Base-by-base conservation (phyloP, 169 alveolate genomes). In the Perkinsus marinus region DNA sequence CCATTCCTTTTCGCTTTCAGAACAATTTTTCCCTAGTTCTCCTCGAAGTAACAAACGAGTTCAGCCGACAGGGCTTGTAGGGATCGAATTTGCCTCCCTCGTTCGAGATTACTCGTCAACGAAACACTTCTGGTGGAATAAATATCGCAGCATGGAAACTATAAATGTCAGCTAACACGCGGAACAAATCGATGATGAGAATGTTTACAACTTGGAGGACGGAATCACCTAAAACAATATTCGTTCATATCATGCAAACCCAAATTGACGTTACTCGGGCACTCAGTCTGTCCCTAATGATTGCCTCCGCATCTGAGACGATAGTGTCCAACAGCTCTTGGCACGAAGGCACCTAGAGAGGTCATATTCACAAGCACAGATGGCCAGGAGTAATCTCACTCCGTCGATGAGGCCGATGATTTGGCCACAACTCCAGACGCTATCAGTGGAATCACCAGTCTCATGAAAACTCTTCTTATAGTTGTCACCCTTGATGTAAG, bases 361-460 rank as follows among this genome's bases (percentile, higher is more conserved):
- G 46, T 57, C 26, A n/a, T n/a, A n/a, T n/a, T n/a, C n/a, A n/a
- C n/a, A n/a, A n/a, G n/a, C n/a, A n/a, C n/a, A n/a, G n/a, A n/a
- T n/a, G n/a, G n/a, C n/a, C n/a, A n/a, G n/a, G n/a, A n/a, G n/a
- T n/a, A n/a, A n/a, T n/a, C n/a, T n/a, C n/a, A n/a, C n/a, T n/a
- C n/a, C 91, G 17, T 89, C 91, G 68, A 89, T 89, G 68, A 89
- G 91, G 68, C 91, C 91, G 46, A 89, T 89, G 91, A 39, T 89
- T 39, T 89, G 91, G 0, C 91, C 91, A 39, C 91, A 89, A 37
- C 91, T 89, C 91, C 91, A 89, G 17, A 89, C 91, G 34, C 91
- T 89, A 41, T 89, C 91, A 17, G 39, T 41, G 36, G 91, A 30
- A 37, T 89, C 39, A 17, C 91, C 91, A 68, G 91, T 89, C 46